Conservation (phyloP, 2,329 filamentous ascomycete species). For the Cercospora sojina region DNA sequence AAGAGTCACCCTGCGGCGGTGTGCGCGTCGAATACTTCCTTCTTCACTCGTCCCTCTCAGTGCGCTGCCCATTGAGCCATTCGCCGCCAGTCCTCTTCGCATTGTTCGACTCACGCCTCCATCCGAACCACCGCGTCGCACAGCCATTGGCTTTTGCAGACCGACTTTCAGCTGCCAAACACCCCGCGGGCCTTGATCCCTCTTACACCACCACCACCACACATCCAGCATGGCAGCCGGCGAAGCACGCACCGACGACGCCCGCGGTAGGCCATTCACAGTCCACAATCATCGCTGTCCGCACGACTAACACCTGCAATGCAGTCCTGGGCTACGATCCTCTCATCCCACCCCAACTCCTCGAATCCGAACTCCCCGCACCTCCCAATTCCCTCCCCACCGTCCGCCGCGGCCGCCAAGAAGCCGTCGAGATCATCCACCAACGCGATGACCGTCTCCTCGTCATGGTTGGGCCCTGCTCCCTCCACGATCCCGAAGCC, state of each 20-base stretch:
- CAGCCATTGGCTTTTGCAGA: not conserved
- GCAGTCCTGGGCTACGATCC: conserved; percentile 91
- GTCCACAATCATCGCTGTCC: not conserved
- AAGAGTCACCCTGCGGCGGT: conserved; percentile 2
- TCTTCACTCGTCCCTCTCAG: not conserved
- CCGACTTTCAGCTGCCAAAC: not conserved
- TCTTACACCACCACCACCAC: not conserved
- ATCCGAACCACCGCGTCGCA: not conserved
- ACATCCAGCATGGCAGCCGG: conserved; percentile 20
- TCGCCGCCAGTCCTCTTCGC: not conserved
- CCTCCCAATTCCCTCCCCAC: conserved; percentile 61
- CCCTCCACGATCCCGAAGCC: conserved; percentile 86
- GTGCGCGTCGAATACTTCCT: not conserved
- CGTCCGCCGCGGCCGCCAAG: conserved; percentile 68
- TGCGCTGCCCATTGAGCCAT: not conserved
- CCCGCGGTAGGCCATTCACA: conserved; percentile 48
- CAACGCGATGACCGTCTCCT: conserved; percentile 81
- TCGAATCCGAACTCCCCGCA: conserved; percentile 79
- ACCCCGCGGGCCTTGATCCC: not conserved
- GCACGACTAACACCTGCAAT: conserved; percentile 15
- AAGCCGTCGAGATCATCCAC: conserved; percentile 72
- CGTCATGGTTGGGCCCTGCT: conserved; percentile 93
- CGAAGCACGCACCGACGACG: conserved; percentile 48
- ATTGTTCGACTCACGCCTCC: not conserved
- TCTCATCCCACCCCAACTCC: conserved; percentile 81